Evolutionary conservation across 2,329 filamentous ascomycete genomes (phyloP).

Genomic region (Metarhizium brunneum): DNA sequence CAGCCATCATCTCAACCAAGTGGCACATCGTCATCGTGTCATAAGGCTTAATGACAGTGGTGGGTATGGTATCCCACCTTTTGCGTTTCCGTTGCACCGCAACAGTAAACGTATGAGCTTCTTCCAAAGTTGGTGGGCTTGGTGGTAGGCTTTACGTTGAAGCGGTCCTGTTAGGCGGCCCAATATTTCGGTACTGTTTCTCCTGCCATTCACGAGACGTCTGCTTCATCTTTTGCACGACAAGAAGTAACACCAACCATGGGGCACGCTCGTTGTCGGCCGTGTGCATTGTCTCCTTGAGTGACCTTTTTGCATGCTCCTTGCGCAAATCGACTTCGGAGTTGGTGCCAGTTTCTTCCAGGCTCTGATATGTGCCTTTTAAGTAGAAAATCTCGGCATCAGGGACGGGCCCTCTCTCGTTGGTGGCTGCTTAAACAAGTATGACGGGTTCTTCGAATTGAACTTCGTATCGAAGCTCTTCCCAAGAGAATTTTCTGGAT

Average conservation of each 20-base stretch:
- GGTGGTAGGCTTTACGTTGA: not conserved
- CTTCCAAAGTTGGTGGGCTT: constrained; percentile 15
- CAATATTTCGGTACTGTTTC: constrained; percentile 17
- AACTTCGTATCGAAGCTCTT: constrained; percentile 40
- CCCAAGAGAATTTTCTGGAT: constrained; percentile 27
- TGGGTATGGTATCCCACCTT: constrained; percentile 33
- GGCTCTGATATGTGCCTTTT: constrained; percentile 27
- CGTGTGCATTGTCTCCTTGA: constrained; percentile 35
- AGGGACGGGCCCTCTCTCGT: constrained; percentile 26
- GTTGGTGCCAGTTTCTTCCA: constrained; percentile 23
- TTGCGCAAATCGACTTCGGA: constrained; percentile 20
- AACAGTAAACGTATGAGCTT: constrained; percentile 28
- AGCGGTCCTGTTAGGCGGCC: constrained; percentile 16
- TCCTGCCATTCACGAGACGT: constrained; percentile 38
- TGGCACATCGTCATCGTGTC: constrained; percentile 48
- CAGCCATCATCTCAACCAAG: constrained; percentile 29
- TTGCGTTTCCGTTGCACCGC: constrained; percentile 36
- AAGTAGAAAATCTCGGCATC: constrained; percentile 26
- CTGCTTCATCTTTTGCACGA: constrained; percentile 34
- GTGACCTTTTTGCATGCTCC: constrained; percentile 15
- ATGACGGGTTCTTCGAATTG: constrained; percentile 36
- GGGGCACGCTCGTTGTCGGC: constrained; percentile 38
- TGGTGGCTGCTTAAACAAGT: constrained; percentile 16
- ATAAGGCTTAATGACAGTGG: constrained; percentile 34
- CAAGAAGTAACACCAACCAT: constrained; percentile 29